Conservation (phyloP, 2,329 filamentous ascomycete genomes). For the Lizonia empirigonia region DNA sequence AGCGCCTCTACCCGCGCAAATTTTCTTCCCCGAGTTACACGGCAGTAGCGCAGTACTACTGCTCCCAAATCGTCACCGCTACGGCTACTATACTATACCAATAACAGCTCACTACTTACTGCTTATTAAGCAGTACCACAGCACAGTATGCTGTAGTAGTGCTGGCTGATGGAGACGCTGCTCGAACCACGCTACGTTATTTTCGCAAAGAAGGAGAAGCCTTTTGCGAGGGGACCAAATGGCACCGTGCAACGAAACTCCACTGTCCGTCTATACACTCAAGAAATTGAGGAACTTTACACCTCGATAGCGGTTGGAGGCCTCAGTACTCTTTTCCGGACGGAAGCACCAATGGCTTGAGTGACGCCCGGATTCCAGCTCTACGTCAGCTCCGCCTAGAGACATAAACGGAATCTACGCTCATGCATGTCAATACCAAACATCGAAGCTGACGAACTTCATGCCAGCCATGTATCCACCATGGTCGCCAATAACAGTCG, state of each 20-base stretch:
- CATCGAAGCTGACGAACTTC: neutral
- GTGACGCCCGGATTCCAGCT: neutral
- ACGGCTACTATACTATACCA: too few species aligned
- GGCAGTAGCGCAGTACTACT: too few species aligned
- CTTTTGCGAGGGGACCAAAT: constrained; percentile 56
- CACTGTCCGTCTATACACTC: constrained; percentile 50
- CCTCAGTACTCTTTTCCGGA: constrained; percentile 15
- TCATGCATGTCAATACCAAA: neutral
- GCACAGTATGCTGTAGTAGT: too few species aligned
- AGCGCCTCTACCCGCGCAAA: too few species aligned
- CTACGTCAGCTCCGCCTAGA: neutral
- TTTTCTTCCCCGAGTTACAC: too few species aligned
- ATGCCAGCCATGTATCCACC: neutral
- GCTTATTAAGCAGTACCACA: too few species aligned
- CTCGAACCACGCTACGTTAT: constrained; percentile 52
- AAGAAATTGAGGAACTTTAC: constrained; percentile 58
- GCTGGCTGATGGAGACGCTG: too few species aligned
- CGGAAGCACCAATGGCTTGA: constrained; percentile 2
- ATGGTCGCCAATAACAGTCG: neutral
- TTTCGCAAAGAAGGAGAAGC: constrained; percentile 52
- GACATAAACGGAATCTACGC: neutral
- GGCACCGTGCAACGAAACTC: constrained; percentile 52
- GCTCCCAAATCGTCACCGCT: too few species aligned
- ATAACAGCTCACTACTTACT: too few species aligned
- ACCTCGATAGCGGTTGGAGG: constrained; percentile 15